Base-by-base conservation (phyloP, 352 stramenopile genomes). In the Thalassiosira exigua region DNA sequence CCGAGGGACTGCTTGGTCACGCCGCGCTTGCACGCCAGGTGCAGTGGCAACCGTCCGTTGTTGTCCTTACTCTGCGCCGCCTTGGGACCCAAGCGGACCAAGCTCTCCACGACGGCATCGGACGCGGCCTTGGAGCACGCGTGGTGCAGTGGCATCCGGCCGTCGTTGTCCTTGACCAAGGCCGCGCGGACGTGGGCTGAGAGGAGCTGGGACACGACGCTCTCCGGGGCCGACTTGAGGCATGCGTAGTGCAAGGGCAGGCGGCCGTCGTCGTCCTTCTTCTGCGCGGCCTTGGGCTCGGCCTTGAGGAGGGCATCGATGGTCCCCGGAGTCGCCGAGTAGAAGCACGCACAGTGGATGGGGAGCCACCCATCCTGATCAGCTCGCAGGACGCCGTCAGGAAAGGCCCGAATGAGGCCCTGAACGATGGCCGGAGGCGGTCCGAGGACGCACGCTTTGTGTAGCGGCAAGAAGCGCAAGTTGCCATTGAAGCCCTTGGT, bases 401-500 rank as follows among this genome's bases (percentile, higher is more conserved):
- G 75, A 44, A 88, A 90, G 0, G 85, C 84, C 11, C 65, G 21
- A 2, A 93, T 64, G 0, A 93, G 52, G 4, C 51, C 56, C 26
- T 85, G 73, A 53, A 92, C 81, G 4, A 91, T 72, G 9, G 32
- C 42, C 1, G 64, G 51, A 2, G 87, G 85, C 24, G 87, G 87
- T 59, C 75, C 68, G 17, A 93, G 66, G 5, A 93, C 85, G 79
- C 87, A 93, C 17, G 87, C 85, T 58, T 93, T 93, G 81, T 93
- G 87, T 1, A 93, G 41, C 7, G 87, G 87, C 30, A 93, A 75
- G 60, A 93, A 93, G 26, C 87, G 69, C 48, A 93, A 82, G 46
- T 90, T 88, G 58, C 87, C 87, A 76, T 91, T 90, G 66, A 90
- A 92, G 44, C 87, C 87, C 64, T 93, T 93, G 14, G 87, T 91